phyloP scores from a whole-genome alignment of 495 filamentous ascomycete species.

The Tetracladium marchalianum region DNA sequence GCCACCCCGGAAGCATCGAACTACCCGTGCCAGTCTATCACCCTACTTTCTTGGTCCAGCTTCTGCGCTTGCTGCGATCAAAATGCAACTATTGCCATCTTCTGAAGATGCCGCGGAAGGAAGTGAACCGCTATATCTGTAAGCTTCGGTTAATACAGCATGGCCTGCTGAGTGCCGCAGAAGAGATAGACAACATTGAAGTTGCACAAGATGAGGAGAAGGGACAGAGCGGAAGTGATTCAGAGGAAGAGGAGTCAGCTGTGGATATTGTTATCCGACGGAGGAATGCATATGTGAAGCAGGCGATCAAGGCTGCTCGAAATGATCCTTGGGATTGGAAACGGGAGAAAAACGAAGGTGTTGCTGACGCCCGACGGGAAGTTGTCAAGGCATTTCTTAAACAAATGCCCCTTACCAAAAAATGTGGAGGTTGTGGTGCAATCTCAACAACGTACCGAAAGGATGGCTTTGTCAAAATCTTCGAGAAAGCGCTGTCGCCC shows the following conservation, averaged over 20 bases:
- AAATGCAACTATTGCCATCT: conserved; percentile 86
- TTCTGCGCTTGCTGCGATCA: conserved; percentile 68
- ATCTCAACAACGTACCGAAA: conserved; percentile 74
- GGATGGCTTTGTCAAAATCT: conserved; percentile 85
- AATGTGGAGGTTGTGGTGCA: conserved; percentile 63
- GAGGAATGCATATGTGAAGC: conserved; percentile 61
- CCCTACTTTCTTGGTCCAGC: conserved; percentile 85
- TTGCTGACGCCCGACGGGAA: conserved; percentile 60
- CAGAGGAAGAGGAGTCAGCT: conserved; percentile 20
- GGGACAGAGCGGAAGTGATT: conserved; percentile 18
- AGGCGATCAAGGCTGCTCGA: conserved; percentile 38
- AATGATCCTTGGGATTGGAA: conserved; percentile 14
- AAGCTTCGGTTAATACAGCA: conserved; percentile 80
- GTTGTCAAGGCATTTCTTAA: conserved; percentile 74
- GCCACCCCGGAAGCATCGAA: conserved; percentile 91
- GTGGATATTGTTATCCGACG: conserved; percentile 52
- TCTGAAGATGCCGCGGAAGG: conserved; percentile 61
- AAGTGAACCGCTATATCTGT: conserved; percentile 68
- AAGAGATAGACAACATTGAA: conserved; percentile 52
- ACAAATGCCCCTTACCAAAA: conserved; percentile 49
- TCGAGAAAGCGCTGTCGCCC: conserved; percentile 61
- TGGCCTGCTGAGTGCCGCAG: conserved; percentile 67
- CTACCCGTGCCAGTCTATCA: conserved; percentile 89
- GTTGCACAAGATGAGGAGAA: conserved; percentile 25
- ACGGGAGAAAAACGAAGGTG: conserved; percentile 68